Conservation (phyloP, 2,329 filamentous ascomycete genomes). For the Cladosporium sp. region DNA sequence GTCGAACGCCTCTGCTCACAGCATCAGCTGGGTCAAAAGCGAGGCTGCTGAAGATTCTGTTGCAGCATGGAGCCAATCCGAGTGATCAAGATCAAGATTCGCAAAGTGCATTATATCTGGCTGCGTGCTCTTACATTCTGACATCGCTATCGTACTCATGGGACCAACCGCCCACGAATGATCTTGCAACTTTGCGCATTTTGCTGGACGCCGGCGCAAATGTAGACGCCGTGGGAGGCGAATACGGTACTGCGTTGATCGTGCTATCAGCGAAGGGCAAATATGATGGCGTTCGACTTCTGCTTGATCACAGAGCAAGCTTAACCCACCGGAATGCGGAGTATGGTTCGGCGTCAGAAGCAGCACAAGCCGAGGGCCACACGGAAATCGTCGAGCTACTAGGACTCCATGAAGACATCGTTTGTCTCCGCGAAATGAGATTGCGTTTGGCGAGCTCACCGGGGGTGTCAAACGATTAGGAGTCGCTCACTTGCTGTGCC, state of each 20-base stretch:
- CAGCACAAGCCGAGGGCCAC: neutral
- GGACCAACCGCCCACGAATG: neutral
- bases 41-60: neutral
- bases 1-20: neutral
- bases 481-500: no score
- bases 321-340: neutral
- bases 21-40: neutral
- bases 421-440: neutral
- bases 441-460: neutral
- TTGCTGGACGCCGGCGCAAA: neutral
- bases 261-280: neutral
- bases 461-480: no score
- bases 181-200: neutral
- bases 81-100: no score
- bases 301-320: neutral
- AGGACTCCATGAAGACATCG: neutral
- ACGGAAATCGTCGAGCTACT: neutral
- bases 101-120: neutral
- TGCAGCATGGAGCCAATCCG: no score
- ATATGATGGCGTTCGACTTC: neutral
- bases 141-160: neutral
- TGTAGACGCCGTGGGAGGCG: neutral
- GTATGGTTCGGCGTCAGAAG: neutral
- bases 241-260: neutral
- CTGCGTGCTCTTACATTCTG: neutral